Conservation (phyloP, 2,329 filamentous ascomycete genomes). For the Chrysosporium queenslandicum region DNA sequence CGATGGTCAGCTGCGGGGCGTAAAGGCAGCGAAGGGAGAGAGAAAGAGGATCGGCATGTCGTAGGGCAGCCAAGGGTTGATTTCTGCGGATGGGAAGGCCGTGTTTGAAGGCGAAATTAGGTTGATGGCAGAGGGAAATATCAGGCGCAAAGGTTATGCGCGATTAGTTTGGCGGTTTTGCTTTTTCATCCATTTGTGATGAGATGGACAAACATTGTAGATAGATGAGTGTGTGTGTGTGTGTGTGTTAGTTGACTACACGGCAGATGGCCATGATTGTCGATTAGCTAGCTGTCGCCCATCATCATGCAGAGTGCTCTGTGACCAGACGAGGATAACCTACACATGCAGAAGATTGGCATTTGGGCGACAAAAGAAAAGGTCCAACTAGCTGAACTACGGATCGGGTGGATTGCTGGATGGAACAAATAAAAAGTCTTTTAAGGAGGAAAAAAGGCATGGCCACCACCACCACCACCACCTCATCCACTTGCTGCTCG, state of each 20-base stretch:
- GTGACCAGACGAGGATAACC: too few relatives aligned
- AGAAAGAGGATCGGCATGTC: neutral
- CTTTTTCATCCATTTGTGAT: neutral
- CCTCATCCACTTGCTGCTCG: too few relatives aligned
- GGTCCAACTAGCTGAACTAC: neutral
- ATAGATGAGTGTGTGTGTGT: too few relatives aligned
- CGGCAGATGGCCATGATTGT: neutral
- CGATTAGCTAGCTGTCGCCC: too few relatives aligned
- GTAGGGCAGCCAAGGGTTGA: neutral
- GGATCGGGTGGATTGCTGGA: neutral
- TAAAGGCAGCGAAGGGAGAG: neutral
- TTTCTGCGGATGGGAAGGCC: too few relatives aligned
- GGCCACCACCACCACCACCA: neutral
- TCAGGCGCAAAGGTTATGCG: constrained; percentile 3
- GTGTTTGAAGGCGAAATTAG: neutral
- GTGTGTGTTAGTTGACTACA: too few relatives aligned
- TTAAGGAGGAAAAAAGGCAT: neutral
- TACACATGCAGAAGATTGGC: neutral
- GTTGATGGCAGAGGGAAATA: neutral
- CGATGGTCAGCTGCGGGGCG: neutral
- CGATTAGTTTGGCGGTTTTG: neutral
- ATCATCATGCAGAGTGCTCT: too few relatives aligned
- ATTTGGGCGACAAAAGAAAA: constrained; percentile 5
- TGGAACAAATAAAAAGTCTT: neutral
- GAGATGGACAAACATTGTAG: neutral